Conservation (phyloP, 345 rosid species). For the Erodium maritimum region DNA sequence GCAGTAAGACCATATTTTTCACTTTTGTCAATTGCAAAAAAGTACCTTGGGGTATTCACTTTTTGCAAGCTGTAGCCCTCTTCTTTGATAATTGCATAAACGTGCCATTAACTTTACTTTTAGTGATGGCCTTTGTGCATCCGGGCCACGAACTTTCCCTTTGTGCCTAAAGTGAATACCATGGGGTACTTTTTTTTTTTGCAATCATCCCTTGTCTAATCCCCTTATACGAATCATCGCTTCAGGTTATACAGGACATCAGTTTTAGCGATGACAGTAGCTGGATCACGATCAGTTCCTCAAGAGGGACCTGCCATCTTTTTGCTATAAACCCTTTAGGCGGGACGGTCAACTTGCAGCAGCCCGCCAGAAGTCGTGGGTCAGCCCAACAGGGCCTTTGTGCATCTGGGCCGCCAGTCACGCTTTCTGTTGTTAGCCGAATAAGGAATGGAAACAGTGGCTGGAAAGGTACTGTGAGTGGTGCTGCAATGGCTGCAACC, state of each 20-base stretch:
- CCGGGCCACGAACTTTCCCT: too few species aligned
- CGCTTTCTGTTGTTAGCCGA: constrained; percentile 66
- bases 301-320: constrained; percentile 89
- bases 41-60: too few species aligned
- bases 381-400: constrained; percentile 26
- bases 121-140: too few species aligned
- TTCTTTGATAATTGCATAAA: too few species aligned
- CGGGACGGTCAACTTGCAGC: constrained; percentile 35
- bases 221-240: constrained; percentile 7
- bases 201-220: too few species aligned
- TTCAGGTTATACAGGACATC: constrained; percentile 88
- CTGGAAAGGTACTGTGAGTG: constrained; percentile 68
- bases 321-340: constrained; percentile 65
- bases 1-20: constrained; percentile 44
- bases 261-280: constrained; percentile 78
- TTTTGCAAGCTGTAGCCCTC: too few species aligned
- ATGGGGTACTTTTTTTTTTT: constrained; percentile 3
- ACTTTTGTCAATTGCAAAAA: background rate
- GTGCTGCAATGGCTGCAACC: constrained; percentile 80
- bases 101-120: too few species aligned
- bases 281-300: constrained; percentile 86
- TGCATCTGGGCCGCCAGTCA: constrained; percentile 47
- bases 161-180: background rate
- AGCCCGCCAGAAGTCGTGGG: constrained; percentile 20
- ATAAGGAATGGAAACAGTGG: constrained; percentile 68